Evolutionary conservation across 2,329 filamentous ascomycete species (phyloP), one percentile per base, ranked within the genome.

Genomic region (Orbilia oligospora): DNA sequence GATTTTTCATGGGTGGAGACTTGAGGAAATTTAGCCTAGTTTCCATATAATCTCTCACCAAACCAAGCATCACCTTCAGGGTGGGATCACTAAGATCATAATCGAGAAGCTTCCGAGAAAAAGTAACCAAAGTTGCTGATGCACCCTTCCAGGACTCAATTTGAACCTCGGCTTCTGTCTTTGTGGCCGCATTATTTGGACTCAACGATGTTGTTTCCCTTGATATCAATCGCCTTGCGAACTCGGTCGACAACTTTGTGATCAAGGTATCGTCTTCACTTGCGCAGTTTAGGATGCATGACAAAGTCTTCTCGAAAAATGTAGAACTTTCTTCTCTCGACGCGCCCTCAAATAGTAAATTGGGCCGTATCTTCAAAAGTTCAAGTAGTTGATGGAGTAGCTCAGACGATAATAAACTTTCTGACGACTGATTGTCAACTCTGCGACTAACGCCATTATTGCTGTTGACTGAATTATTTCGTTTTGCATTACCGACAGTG

Each of bases 1-100:
- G 83, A 76, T 89, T 89, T 88, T 91, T 80, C 71, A 76, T 80
- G 9, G 56, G 33, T 27, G 56, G 56, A 12, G 67, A 73, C 41
- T 69, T 79, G 56, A 80, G 76, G 24, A 64, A 79, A 46, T 76
- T 44, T 9, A 82, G 80, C 36, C 81, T 75, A n/a, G 80, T 81
- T 30, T 82, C 81, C 27, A 82, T 80, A 65, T 82, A 82, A 44
- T 81, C 80, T 38, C 82, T 80, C 41, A 82, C 80, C 44, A 82
- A 64, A 46, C 81, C 81, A 51, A 82, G 56, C 81, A 82, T 81
- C 48, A 80, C 80, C 64, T 82, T 82, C 44, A 82, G 64, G 22
- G 80, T 80, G 3, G 81, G 80, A 67, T 82, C 81, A 18, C 81
- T 77, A 41, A 81, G 80, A 41, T 82, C 81, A 56, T 82, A 82